Percentiles rank a stretch among this genome's conserved stretches.
Conservation (phyloP, 2,329 filamentous ascomycete genomes). For the Bipolaris sorokiniana region DNA sequence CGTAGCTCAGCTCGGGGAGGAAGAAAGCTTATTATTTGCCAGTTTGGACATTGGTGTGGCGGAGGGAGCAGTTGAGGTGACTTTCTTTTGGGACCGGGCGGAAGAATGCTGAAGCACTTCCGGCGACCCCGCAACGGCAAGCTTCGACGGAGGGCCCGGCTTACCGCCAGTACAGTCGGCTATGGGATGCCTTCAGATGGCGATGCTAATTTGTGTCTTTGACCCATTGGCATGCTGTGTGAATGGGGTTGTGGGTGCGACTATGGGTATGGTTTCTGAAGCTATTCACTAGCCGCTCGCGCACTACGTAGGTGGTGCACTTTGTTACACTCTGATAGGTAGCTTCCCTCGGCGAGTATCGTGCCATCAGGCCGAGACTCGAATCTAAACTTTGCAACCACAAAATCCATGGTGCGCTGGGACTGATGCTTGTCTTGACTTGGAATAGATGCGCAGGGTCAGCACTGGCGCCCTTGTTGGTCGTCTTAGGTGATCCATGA, state of each 20-base stretch:
- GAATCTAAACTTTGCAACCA: neutral
- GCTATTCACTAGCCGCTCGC: neutral
- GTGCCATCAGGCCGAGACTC: neutral
- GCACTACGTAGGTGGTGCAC: neutral
- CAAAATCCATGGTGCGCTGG: neutral
- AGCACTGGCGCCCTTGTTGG: neutral
- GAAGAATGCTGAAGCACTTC: slow-evolving; percentile 2
- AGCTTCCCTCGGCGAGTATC: neutral
- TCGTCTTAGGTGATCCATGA: neutral
- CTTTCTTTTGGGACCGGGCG: slow-evolving; percentile 2
- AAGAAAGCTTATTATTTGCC: neutral
- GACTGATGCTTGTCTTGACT: neutral
- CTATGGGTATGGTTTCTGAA: neutral
- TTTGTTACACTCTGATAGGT: neutral
- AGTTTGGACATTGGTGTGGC: slow-evolving; percentile 5
- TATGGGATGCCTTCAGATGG: neutral
- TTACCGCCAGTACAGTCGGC: neutral
- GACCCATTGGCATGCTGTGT: neutral
- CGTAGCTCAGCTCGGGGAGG: slow-evolving; percentile 17
- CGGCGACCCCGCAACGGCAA: slow-evolving; percentile 6
- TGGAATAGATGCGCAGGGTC: neutral
- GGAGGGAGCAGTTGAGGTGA: slow-evolving; percentile 8
- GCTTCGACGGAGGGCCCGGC: neutral
- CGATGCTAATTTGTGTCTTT: neutral
- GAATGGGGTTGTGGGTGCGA: neutral